These are phyloP conservation scores for Acacia confusa DNA, from an alignment of 306 rosid species.

Conservation along the genomic window DNA sequence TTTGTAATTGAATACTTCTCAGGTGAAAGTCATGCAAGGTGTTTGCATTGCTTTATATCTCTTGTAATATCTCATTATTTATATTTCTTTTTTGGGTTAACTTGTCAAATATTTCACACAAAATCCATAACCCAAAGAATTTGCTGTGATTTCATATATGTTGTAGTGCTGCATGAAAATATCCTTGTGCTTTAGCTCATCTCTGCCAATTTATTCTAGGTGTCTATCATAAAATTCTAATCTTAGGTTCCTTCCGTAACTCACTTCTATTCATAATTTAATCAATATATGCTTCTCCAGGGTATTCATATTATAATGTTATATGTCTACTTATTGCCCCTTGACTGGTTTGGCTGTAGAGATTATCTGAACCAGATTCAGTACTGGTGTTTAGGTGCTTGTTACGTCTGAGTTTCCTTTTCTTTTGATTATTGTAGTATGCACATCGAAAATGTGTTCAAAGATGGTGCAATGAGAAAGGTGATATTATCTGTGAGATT, in stretches of 20 bases:
- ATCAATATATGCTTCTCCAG: not conserved
- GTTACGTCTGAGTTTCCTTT: not conserved
- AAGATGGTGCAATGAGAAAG: slow-evolving; percentile 96
- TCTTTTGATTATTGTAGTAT: slow-evolving; percentile 49
- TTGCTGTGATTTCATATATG: not conserved
- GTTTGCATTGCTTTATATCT: not conserved
- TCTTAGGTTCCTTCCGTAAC: not conserved
- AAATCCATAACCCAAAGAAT: not conserved
- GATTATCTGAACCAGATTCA: not conserved
- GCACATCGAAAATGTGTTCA: slow-evolving; percentile 86
- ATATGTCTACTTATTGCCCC: not conserved
- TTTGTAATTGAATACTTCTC: slow-evolving; percentile 19
- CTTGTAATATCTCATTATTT: not conserved
- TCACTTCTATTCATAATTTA: not conserved
- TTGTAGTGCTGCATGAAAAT: not conserved
- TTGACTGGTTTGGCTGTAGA: slow-evolving; percentile 1
- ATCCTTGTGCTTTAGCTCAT: not conserved
- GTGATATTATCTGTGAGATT: slow-evolving; percentile 81
- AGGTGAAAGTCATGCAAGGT: not conserved
- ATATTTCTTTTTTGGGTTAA: not conserved
- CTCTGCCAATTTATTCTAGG: not conserved
- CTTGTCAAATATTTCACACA: not conserved
- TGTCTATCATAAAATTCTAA: not conserved
- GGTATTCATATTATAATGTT: not conserved
- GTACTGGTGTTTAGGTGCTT: not conserved